Conservation (phyloP, 2,329 filamentous ascomycete species). For the Penicillium polonicum region DNA sequence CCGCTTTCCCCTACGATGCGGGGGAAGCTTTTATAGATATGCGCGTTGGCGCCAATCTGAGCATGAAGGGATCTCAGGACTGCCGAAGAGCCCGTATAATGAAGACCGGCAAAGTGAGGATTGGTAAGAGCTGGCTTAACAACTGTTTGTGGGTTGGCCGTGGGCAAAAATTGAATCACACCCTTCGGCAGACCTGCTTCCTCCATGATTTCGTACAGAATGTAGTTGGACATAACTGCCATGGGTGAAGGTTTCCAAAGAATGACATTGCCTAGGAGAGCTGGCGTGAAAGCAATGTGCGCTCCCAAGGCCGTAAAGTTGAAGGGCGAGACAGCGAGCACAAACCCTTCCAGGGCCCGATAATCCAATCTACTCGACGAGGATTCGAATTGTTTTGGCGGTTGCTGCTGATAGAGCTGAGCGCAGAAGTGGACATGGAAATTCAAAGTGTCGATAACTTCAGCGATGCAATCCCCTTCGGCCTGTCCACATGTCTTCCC, state of each 20-base stretch:
- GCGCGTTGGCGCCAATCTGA: not conserved
- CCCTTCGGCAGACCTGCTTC: slow-evolving; percentile 1
- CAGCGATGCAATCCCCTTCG: not conserved
- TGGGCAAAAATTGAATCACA: not conserved
- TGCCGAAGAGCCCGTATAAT: not conserved
- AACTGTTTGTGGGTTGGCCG: not conserved
- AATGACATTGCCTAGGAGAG: not conserved
- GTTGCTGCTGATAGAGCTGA: not conserved
- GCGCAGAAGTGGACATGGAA: not conserved
- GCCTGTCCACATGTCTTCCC: slow-evolving; percentile 12
- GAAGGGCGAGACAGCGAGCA: not conserved
- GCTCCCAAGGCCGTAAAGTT: not conserved
- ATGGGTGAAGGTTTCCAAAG: slow-evolving; percentile 1
- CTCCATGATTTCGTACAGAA: not conserved
- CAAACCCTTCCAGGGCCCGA: not conserved
- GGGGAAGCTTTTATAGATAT: not conserved
- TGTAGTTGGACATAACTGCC: not conserved
- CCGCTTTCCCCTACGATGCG: not conserved
- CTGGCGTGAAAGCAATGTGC: not conserved
- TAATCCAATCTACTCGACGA: not conserved
- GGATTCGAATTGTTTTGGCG: not conserved
- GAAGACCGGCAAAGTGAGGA: not conserved
- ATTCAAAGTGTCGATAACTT: not conserved
- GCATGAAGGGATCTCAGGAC: not conserved
- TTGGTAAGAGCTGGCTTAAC: not conserved